A percentile compares a stretch with the other conserved stretches of the same genome.
phyloP scores from a whole-genome alignment of 768 basidiomycete species.

The Daedalea quercina region DNA sequence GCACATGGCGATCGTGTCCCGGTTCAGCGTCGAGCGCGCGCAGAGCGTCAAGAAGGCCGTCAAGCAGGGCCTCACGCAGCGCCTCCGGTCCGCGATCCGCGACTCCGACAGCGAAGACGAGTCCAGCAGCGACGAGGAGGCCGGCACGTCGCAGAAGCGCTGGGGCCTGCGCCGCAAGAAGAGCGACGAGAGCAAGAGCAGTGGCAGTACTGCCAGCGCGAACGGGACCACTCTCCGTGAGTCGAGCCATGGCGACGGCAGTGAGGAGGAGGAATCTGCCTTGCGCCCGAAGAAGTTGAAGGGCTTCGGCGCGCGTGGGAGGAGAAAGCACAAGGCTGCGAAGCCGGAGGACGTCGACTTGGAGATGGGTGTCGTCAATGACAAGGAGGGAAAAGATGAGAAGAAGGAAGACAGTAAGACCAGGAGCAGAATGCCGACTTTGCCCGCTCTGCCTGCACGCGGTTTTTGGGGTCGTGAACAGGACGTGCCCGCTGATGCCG shows the following conservation, averaged over 20 bases:
- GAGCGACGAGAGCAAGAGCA: slow-evolving; percentile 6
- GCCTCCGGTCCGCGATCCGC: slow-evolving; percentile 67
- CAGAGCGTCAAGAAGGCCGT: slow-evolving; percentile 80
- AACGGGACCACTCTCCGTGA: slow-evolving; percentile 18
- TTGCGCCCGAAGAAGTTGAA: slow-evolving; percentile 4
- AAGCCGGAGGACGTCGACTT: slow-evolving; percentile 19
- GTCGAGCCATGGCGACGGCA: slow-evolving; percentile 5
- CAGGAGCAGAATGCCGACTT: slow-evolving; percentile 11
- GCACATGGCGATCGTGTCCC: slow-evolving; percentile 81
- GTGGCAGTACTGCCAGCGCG: slow-evolving; percentile 13
- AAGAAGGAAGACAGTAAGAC: slow-evolving; percentile 18
- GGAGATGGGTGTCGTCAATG: slow-evolving; percentile 25
- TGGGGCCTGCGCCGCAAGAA: slow-evolving; percentile 3
- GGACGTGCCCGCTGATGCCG: slow-evolving; percentile 85
- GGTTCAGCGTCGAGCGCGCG: slow-evolving; percentile 37
- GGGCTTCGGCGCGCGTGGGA: slow-evolving; percentile 5
- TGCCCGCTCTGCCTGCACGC: slow-evolving; percentile 24
- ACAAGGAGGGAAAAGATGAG: slow-evolving; percentile 14
- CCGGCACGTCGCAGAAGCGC: slow-evolving; percentile 3
- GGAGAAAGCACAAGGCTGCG: slow-evolving; percentile 16
- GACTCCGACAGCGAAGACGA: slow-evolving; percentile 41
- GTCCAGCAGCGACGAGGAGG: slow-evolving; percentile 35
- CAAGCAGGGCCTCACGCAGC: slow-evolving; percentile 73
- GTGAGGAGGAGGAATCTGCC: slow-evolving; percentile 11
- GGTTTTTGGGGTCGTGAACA: slow-evolving; percentile 50